phyloP scores from a whole-genome alignment of 345 rosid species.

The Kandelia obovata region DNA sequence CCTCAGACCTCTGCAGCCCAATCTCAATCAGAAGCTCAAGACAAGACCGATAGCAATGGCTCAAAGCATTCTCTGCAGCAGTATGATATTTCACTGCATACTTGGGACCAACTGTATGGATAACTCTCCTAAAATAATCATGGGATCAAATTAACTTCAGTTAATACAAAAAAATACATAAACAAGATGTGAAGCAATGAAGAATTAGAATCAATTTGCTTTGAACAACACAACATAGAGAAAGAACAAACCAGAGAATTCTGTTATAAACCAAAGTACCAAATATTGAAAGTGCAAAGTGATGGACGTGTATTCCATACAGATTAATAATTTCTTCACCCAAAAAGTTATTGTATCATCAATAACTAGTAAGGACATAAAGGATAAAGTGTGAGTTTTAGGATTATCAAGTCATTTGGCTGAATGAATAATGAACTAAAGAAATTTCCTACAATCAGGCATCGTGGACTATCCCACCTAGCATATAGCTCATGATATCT shows the following conservation, averaged over 20 bases:
- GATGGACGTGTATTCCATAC: too few species aligned
- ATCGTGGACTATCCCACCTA: not conserved
- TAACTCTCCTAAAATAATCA: constrained; percentile 28
- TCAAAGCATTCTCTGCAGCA: constrained; percentile 98
- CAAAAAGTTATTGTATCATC: too few species aligned
- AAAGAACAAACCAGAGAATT: not conserved
- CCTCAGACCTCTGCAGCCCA: constrained; percentile 69
- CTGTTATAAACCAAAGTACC: not conserved
- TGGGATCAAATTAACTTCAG: not conserved
- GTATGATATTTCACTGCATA: constrained; percentile 96
- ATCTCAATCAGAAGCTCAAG: constrained; percentile 88
- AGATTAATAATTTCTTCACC: too few species aligned
- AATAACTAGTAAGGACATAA: too few species aligned
- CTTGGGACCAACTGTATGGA: constrained; percentile 98
- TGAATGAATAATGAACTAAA: too few species aligned
- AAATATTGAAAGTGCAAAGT: not conserved
- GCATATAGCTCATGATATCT: not conserved
- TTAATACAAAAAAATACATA: too few species aligned
- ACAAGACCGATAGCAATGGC: constrained; percentile 97
- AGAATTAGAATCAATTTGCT: not conserved
- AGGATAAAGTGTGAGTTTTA: too few species aligned
- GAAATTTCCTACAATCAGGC: too few species aligned
- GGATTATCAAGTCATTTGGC: too few species aligned
- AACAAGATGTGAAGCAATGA: not conserved
- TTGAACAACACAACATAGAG: not conserved